Evolutionary conservation across 78 protist species (phyloP).

Genomic region (Dictyostelium brefeldianum): DNA sequence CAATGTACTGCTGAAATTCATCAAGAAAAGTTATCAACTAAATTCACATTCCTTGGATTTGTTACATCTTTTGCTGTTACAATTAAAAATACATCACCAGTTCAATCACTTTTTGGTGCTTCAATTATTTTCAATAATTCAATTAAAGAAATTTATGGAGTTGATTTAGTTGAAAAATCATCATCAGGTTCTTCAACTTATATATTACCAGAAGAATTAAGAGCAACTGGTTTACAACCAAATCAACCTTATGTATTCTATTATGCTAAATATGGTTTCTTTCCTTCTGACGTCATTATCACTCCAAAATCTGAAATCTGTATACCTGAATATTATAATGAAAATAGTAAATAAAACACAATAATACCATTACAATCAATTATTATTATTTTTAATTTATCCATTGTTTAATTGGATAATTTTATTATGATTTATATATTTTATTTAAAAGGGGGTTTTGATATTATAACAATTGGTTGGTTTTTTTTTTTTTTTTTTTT

Average conservation of each 20-base stretch:
- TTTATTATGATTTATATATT: neutral
- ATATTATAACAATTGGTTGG: too few species aligned
- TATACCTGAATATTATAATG: slow-evolving; percentile 37
- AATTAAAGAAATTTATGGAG: neutral
- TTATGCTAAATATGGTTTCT: slow-evolving; percentile 8
- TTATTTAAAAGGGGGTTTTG: neutral
- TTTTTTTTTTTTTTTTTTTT: too few species aligned
- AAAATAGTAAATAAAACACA: neutral
- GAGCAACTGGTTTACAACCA: slow-evolving; percentile 15
- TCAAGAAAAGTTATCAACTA: slow-evolving; percentile 13
- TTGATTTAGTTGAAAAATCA: neutral
- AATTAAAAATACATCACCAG: slow-evolving; percentile 39
- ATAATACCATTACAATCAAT: neutral
- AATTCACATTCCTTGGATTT: neutral
- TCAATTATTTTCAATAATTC: neutral
- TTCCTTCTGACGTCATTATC: neutral
- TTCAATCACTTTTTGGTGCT: neutral
- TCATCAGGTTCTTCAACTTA: neutral
- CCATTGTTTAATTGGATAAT: neutral
- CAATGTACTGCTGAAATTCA: neutral
- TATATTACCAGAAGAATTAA: slow-evolving; percentile 20
- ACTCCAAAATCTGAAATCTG: neutral
- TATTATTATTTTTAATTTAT: neutral
- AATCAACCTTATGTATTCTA: slow-evolving; percentile 25
- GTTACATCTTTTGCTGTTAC: slow-evolving; percentile 8